Percentiles rank a stretch among this genome's conserved stretches.
Evolutionary conservation across 2,329 filamentous ascomycete species (phyloP).

Genomic region (Talaromyces sp.): DNA sequence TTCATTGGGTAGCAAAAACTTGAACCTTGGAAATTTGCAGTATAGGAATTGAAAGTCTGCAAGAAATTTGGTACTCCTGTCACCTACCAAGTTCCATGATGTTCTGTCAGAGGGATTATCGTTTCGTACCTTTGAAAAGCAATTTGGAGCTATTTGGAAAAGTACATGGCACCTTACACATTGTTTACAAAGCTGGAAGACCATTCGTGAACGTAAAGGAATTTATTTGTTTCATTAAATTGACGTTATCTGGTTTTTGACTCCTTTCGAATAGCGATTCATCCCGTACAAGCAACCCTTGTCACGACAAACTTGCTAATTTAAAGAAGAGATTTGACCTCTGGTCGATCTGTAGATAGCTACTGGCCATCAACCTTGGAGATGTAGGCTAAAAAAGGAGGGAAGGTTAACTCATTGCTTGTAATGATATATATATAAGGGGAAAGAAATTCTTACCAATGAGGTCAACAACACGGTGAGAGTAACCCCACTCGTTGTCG

Average conservation of each 20-base stretch:
- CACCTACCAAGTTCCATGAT: no score
- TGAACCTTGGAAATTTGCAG: no score
- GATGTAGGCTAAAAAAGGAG: slow-evolving; percentile 67
- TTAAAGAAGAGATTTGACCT: slow-evolving; percentile 41
- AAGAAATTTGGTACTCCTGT: no score
- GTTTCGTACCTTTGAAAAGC: no score
- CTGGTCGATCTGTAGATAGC: slow-evolving; percentile 38
- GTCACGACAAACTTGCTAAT: slow-evolving; percentile 13
- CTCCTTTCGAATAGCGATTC: slow-evolving; percentile 6
- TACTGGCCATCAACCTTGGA: slow-evolving; percentile 69
- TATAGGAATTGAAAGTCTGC: no score
- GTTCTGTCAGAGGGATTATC: no score
- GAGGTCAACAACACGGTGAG: slow-evolving; percentile 88
- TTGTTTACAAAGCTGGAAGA: no score
- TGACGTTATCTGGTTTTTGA: slow-evolving; percentile 29
- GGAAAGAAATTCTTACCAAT: slow-evolving; percentile 40
- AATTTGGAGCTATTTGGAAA: no score
- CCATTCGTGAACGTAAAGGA: slow-evolving; percentile 19
- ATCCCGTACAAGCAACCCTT: background rate
- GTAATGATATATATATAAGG: slow-evolving; percentile 16
- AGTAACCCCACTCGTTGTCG: slow-evolving; percentile 99
- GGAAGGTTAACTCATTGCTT: slow-evolving; percentile 24
- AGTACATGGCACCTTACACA: no score
- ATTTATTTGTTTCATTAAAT: slow-evolving; percentile 30
- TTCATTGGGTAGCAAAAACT: no score